Base-by-base conservation (phyloP, 768 basidiomycete species). In the Pluteus cervinus region DNA sequence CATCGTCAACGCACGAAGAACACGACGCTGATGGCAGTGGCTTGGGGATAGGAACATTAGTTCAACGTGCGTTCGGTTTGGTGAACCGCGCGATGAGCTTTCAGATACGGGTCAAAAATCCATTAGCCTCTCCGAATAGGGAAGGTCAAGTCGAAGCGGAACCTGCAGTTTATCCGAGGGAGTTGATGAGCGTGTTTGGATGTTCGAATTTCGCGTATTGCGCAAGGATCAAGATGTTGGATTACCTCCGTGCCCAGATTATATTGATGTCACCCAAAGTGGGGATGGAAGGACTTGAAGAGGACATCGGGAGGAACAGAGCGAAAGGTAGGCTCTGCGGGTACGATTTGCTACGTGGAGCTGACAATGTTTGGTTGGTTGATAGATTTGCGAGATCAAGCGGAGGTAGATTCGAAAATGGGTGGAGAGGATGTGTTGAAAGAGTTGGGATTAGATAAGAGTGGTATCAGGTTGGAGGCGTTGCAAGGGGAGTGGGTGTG, bases 101-200 rank as follows among this genome's bases (percentile, higher is more conserved):
- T 44, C 58, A 75, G 10, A 25, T 81, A 5, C 77, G 80, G 44
- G 71, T 80, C 33, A 81, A 78, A 58, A 79, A 80, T 43, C 76
- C 76, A 1, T 57, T 70, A 0, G 71, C 71, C 7, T 65, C 72
- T 0, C 54, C 57, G 2, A 60, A 60, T 3, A 64, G 52, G 1
- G 59, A 61, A 0, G 51, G 44, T 18, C 61, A 60, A 29, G 44
- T 45, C 1, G 53, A 66, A 7, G n/a, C n/a, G n/a, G n/a, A n/a
- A n/a, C n/a, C n/a, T n/a, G n/a, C n/a, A n/a, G n/a, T n/a, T n/a
- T 76, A 74, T 48, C 68, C 75, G 0, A 57, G 65, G 3, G 61
- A 58, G 39, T 63, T 79, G 33, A 61, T 75, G 64, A 46, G 53
- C 1, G 67, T 78, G 2, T 81, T 79, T 46, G 75, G 74, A 5